Conservation (phyloP, 371 early-diverging fungal genomes). For the Smittium culicis region DNA sequence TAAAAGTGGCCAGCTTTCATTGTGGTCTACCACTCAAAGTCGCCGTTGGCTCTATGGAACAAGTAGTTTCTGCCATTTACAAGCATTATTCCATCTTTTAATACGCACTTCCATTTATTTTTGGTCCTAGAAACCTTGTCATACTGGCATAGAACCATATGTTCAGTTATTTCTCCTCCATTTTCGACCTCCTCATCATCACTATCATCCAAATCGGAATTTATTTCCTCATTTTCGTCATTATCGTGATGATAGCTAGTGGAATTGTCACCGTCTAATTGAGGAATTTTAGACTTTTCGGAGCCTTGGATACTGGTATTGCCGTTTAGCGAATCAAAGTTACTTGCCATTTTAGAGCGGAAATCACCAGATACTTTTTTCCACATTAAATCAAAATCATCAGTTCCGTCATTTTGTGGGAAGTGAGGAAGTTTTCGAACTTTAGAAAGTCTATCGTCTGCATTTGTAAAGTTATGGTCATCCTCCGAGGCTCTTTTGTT, state of each 20-base stretch:
- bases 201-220: slow-evolving; percentile 70
- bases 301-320: background rate
- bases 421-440: background rate
- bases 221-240: slow-evolving; percentile 63
- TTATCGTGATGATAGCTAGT: too few species aligned
- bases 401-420: background rate
- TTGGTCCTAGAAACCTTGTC: slow-evolving; percentile 90
- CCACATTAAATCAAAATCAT: background rate
- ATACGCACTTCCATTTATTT: slow-evolving; percentile 93
- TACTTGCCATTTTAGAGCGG: background rate
- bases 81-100: slow-evolving; percentile 88
- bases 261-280: slow-evolving; percentile 11
- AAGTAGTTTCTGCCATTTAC: slow-evolving; percentile 88
- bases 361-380: background rate
- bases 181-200: slow-evolving; percentile 66
- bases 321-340: background rate
- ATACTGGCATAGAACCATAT: slow-evolving; percentile 86
- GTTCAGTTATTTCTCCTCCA: slow-evolving; percentile 59
- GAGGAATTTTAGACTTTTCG: slow-evolving; percentile 9
- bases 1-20: too few species aligned
- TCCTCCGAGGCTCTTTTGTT: background rate
- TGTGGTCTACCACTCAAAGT: slow-evolving; percentile 88
- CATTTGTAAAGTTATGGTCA: background rate
- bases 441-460: background rate
- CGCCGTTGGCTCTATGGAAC: slow-evolving; percentile 83